Conservation (phyloP, 805 yeast genomes). For the Pichia phayaonensis region DNA sequence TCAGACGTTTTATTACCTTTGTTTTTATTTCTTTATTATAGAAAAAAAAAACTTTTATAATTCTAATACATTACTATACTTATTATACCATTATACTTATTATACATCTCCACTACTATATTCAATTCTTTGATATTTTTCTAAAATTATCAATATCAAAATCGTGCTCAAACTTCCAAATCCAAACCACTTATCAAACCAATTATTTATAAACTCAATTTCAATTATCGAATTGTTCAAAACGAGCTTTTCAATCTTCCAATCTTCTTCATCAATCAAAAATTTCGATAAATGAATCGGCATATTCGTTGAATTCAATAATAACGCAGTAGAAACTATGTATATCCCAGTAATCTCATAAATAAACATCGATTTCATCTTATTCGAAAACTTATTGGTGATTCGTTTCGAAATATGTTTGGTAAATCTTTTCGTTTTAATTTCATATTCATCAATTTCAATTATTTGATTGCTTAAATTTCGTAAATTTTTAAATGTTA, state of each 20-base stretch:
- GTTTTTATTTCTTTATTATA: too few species aligned
- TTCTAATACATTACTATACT: too few species aligned
- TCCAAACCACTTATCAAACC: conserved; percentile 48
- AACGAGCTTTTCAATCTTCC: background rate
- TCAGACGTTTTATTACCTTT: too few species aligned
- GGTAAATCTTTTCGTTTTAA: conserved; percentile 4
- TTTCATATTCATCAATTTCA: background rate
- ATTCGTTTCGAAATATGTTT: background rate
- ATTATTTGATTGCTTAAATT: conserved; percentile 15
- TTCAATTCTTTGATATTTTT: conserved; percentile 8
- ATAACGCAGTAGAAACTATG: conserved; percentile 42
- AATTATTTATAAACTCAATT: conserved; percentile 37
- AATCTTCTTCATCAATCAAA: conserved; percentile 10
- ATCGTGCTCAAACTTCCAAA: conserved; percentile 32
- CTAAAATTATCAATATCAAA: conserved; percentile 20
- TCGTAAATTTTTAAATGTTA: conserved; percentile 48
- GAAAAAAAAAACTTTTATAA: too few species aligned
- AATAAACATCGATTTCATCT: background rate
- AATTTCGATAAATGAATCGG: conserved; percentile 37
- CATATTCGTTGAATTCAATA: conserved; percentile 38
- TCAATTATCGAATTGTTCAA: conserved; percentile 9
- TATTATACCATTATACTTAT: too few species aligned
- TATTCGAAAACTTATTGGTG: background rate
- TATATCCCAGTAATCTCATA: conserved; percentile 42
- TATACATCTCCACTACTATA: background rate